These are phyloP conservation scores for Lineolata rhizophorae DNA, from an alignment of 495 filamentous ascomycete species.

Conservation along the genomic window DNA sequence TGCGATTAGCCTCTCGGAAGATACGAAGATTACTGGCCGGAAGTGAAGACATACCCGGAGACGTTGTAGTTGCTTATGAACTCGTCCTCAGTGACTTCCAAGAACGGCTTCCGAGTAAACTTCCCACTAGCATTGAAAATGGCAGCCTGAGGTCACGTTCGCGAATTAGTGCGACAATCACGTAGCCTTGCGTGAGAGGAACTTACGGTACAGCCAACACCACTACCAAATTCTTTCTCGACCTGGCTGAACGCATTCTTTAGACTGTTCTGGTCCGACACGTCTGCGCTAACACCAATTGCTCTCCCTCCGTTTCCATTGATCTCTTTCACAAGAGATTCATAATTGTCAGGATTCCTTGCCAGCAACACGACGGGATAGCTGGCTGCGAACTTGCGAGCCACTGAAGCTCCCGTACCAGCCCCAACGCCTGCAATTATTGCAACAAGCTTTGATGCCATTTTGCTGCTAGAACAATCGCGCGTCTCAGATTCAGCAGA, in stretches of 20 bases:
- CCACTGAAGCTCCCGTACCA: conserved; percentile 13
- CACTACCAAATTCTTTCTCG: conserved; percentile 28
- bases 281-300: conserved; percentile 54
- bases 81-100: conserved; percentile 47
- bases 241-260: conserved; percentile 46
- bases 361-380: conserved; percentile 64
- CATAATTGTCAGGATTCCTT: conserved; percentile 43
- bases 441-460: conserved; percentile 13
- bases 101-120: conserved; percentile 57
- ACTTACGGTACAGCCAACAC: conserved; percentile 12
- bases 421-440: conserved; percentile 14
- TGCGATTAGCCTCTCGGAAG: too few relatives aligned
- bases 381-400: conserved; percentile 14
- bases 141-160: conserved; percentile 36
- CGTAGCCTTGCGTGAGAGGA: too few relatives aligned
- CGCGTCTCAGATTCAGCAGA: too few relatives aligned
- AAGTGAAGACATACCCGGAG: conserved; percentile 32
- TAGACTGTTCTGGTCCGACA: conserved; percentile 38
- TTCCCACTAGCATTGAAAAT: conserved; percentile 62
- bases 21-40: background rate
- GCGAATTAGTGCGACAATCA: background rate
- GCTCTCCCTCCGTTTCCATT: conserved; percentile 46
- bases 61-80: conserved; percentile 31
- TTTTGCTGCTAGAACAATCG: conserved; percentile 2
- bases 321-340: conserved; percentile 51